A percentile compares a stretch with the other conserved stretches of the same genome.
phyloP scores from a whole-genome alignment of 371 early-diverging fungal species.

The Rhizopus stolonifer region DNA sequence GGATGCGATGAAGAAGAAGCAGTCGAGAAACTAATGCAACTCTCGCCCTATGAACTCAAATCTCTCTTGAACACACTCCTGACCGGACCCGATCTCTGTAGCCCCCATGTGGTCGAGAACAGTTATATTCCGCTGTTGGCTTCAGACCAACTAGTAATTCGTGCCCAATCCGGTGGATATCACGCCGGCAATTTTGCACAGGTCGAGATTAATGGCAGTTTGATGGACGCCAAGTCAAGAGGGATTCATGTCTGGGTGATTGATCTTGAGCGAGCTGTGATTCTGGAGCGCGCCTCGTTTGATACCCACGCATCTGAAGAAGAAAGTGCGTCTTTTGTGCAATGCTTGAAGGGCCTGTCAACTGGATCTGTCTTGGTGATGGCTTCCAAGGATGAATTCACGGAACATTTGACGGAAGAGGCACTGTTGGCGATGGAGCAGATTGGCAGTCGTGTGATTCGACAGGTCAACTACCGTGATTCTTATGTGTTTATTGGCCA shows the following conservation, averaged over 20 bases:
- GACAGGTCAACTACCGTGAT: conserved; percentile 65
- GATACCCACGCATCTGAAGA: conserved; percentile 73
- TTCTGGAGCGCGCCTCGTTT: conserved; percentile 68
- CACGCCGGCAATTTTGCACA: conserved; percentile 70
- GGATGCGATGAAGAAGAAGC: conserved; percentile 77
- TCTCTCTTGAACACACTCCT: conserved; percentile 70
- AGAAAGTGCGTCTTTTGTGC: conserved; percentile 66
- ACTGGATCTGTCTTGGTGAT: conserved; percentile 66
- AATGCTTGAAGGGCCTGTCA: conserved; percentile 62
- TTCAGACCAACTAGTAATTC: conserved; percentile 26
- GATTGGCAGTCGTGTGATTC: conserved; percentile 61
- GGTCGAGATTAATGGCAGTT: conserved; percentile 66
- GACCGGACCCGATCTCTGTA: conserved; percentile 57
- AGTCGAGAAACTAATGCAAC: conserved; percentile 74
- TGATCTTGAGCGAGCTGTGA: conserved; percentile 60
- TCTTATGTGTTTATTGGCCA: conserved; percentile 80
- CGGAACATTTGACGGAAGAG: conserved; percentile 59
- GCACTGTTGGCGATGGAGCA: conserved; percentile 57
- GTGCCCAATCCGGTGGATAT: conserved; percentile 74
- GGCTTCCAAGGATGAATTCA: conserved; percentile 74
- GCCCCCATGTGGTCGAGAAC: not conserved
- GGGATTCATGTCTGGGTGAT: conserved; percentile 76
- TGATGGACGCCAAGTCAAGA: conserved; percentile 57
- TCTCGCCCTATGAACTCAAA: conserved; percentile 78
- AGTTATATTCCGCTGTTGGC: conserved; percentile 15